These are phyloP conservation scores for Exsudoporus frostii DNA, from an alignment of 768 basidiomycete species.

Conservation along the genomic window DNA sequence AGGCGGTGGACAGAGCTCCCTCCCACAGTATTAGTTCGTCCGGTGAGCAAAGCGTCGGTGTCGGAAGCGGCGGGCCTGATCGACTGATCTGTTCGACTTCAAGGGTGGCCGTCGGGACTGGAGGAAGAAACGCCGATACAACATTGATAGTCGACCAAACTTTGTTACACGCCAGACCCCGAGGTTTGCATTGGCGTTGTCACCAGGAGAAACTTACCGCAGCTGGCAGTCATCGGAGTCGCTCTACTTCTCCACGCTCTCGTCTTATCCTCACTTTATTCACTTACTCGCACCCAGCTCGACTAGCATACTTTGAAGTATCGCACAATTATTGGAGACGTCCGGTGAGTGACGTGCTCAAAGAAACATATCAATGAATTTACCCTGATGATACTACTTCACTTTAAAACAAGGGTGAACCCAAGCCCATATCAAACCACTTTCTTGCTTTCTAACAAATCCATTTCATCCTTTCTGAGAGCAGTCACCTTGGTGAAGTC, in stretches of 20 bases:
- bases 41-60: not conserved
- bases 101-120: not conserved
- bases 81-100: not conserved
- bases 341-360: not conserved
- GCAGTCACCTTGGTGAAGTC: constrained; percentile 65
- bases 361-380: not conserved
- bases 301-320: not conserved
- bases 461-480: constrained; percentile 53
- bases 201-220: not conserved
- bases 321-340: not conserved
- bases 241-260: not conserved
- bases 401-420: not conserved
- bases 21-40: not conserved
- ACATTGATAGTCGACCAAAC: not conserved
- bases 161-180: not conserved
- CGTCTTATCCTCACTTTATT: not conserved
- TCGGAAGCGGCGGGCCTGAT: not conserved
- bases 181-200: not conserved
- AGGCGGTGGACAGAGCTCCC: no score
- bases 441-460: constrained; percentile 8
- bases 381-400: not conserved
- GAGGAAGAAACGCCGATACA: not conserved
- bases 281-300: not conserved
- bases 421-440: constrained; percentile 1
- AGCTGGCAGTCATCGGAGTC: not conserved